These are phyloP conservation scores for Colletotrichum sp. DNA, from an alignment of 2,329 filamentous ascomycete genomes.

Conservation along the genomic window DNA sequence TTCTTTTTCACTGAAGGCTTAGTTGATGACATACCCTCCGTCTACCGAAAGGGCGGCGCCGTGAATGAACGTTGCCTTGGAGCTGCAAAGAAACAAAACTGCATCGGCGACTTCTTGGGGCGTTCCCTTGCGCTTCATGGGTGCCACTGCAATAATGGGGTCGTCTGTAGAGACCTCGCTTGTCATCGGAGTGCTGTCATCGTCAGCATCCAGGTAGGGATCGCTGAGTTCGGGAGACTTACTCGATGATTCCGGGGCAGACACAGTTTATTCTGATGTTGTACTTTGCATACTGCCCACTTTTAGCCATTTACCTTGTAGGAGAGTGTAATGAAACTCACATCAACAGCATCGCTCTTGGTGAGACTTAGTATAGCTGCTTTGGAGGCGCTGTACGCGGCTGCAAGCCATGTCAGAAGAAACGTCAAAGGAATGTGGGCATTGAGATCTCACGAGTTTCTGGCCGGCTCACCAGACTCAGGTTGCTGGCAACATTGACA, in stretches of 20 bases:
- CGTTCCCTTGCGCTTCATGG: conserved; percentile 44
- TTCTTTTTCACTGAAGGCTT: background rate
- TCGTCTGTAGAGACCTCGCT: conserved; percentile 37
- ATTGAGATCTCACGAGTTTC: conserved; percentile 46
- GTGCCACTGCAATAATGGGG: conserved; percentile 36
- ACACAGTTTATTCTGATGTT: conserved; percentile 51
- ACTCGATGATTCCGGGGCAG: conserved; percentile 51
- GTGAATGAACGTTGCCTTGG: conserved; percentile 50
- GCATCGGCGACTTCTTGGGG: conserved; percentile 52
- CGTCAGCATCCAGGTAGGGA: background rate
- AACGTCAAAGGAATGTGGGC: too few relatives aligned
- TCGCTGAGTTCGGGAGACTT: background rate
- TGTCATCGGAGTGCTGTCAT: conserved; percentile 44
- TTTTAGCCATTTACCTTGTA: background rate
- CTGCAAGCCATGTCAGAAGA: conserved; percentile 25
- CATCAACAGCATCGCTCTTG: conserved; percentile 44
- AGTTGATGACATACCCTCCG: conserved; percentile 40
- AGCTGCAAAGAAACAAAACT: conserved; percentile 47
- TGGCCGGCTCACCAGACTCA: conserved; percentile 46
- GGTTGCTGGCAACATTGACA: conserved; percentile 49
- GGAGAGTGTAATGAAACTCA: too few relatives aligned
- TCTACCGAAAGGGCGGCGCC: conserved; percentile 48
- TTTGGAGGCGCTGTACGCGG: conserved; percentile 50
- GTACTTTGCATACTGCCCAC: conserved; percentile 44
- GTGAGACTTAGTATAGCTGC: conserved; percentile 51